phyloP scores from a whole-genome alignment of 139 green algal genomes.

The Diplosphaera chodatii region DNA sequence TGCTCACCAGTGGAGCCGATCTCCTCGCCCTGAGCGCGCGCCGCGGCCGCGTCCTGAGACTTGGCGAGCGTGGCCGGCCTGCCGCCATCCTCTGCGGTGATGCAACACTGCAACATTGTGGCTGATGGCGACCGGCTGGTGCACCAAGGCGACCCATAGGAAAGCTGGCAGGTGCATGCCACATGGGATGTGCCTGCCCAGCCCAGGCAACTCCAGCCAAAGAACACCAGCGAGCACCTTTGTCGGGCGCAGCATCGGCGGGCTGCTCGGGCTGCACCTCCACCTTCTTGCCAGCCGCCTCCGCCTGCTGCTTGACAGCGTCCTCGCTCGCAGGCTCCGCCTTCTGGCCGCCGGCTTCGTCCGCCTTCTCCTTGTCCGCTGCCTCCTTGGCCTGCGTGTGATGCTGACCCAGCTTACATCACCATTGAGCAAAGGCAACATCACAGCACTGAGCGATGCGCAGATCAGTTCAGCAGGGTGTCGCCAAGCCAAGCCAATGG shows the following conservation, averaged over 20 bases:
- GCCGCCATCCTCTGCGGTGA: neutral
- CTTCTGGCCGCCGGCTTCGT: no score
- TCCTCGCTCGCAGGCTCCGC: slow-evolving; percentile 15
- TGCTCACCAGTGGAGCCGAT: neutral
- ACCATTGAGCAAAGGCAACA: no score
- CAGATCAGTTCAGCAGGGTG: no score
- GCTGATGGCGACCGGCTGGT: no score
- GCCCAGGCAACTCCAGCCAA: no score
- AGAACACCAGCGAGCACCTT: no score
- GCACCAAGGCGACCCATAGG: no score
- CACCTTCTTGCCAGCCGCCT: slow-evolving; percentile 9
- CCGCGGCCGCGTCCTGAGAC: slow-evolving; percentile 29
- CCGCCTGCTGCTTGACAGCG: slow-evolving; percentile 40
- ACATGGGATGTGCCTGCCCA: no score
- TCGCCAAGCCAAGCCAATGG: no score
- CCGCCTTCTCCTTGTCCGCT: slow-evolving; percentile 17
- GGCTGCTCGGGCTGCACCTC: neutral
- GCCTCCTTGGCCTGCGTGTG: slow-evolving; percentile 16
- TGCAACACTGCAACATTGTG: no score
- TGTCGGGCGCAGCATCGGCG: slow-evolving; percentile 6
- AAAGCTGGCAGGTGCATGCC: no score
- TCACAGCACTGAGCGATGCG: no score
- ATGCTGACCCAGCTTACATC: neutral
- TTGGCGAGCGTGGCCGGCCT: slow-evolving; percentile 32
- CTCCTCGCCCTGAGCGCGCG: slow-evolving; percentile 21